phyloP scores from a whole-genome alignment of 192 early-diverging fungal species.

The Rhizoclosmatium globosum region DNA sequence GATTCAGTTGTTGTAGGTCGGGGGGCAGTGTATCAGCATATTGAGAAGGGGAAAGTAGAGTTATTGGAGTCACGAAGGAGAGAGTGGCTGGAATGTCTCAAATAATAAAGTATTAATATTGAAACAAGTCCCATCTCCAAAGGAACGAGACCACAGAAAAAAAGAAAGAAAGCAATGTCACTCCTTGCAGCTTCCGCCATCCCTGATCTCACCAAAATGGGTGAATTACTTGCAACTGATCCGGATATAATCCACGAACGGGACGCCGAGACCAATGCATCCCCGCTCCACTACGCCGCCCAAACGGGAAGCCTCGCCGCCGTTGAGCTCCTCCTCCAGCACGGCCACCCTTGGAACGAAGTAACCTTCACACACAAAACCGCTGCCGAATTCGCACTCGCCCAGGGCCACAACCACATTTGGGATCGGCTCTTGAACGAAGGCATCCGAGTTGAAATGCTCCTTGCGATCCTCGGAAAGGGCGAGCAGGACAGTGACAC shows the following conservation, averaged over 20 bases:
- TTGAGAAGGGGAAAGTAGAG: neutral
- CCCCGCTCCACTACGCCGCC: constrained; percentile 37
- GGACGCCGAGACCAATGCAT: constrained; percentile 14
- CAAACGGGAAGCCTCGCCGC: constrained; percentile 31
- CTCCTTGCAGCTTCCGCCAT: constrained; percentile 1
- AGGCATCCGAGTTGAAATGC: constrained; percentile 81
- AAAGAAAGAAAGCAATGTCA: constrained; percentile 3
- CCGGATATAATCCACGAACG: constrained; percentile 12
- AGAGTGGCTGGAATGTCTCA: constrained; percentile 2
- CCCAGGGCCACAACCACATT: constrained; percentile 69
- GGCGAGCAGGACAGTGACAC: constrained; percentile 32
- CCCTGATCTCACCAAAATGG: neutral
- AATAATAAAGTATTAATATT: neutral
- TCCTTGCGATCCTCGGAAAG: constrained; percentile 37
- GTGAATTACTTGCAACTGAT: neutral
- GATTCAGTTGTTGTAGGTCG: too few species aligned
- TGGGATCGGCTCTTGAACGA: constrained; percentile 85
- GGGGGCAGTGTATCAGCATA: too few species aligned
- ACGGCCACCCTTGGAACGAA: constrained; percentile 84
- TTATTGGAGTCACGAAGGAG: neutral
- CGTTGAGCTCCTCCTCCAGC: constrained; percentile 28
- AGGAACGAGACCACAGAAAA: neutral
- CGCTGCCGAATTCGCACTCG: constrained; percentile 84
- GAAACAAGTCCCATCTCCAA: too few species aligned
- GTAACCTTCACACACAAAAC: constrained; percentile 78